A percentile compares a stretch with the other conserved stretches of the same genome.
Conservation (phyloP, 2,329 filamentous ascomycete species). For the Dactylonectria macrodidyma region DNA sequence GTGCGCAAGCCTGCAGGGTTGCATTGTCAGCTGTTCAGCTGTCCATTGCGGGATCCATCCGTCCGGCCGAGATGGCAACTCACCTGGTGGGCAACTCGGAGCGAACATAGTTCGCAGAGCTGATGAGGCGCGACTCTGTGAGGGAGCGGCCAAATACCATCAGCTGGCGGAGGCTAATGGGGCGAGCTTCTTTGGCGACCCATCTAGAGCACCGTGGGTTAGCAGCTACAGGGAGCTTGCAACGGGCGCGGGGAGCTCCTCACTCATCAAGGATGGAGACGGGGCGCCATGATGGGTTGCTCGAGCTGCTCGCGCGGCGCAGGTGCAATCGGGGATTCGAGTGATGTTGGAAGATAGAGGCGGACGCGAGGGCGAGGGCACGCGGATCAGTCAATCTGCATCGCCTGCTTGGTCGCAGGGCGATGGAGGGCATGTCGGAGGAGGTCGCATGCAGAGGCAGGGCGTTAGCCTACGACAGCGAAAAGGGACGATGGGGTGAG, state of each 20-base stretch:
- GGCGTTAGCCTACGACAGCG: neutral
- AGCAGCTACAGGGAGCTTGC: slow-evolving; percentile 27
- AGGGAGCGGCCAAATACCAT: slow-evolving; percentile 97
- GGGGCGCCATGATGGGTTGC: slow-evolving; percentile 70
- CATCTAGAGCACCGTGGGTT: slow-evolving; percentile 71
- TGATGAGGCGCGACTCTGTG: slow-evolving; percentile 89
- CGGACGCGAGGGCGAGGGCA: slow-evolving; percentile 31
- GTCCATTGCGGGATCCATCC: neutral
- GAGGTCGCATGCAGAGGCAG: slow-evolving; percentile 54
- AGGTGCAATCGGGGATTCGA: slow-evolving; percentile 33
- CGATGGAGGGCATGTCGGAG: slow-evolving; percentile 61
- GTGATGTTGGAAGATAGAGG: neutral
- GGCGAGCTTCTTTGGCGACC: slow-evolving; percentile 91
- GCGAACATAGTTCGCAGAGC: slow-evolving; percentile 97
- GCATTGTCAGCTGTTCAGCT: slow-evolving; percentile 37
- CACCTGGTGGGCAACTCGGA: slow-evolving; percentile 85
- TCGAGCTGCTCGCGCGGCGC: slow-evolving; percentile 48
- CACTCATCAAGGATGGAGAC: slow-evolving; percentile 77
- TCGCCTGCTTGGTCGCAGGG: slow-evolving; percentile 62
- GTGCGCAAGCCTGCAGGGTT: slow-evolving; percentile 80
- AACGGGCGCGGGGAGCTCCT: slow-evolving; percentile 42
- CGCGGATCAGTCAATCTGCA: slow-evolving; percentile 51
- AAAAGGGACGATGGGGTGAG: neutral
- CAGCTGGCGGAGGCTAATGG: slow-evolving; percentile 96
- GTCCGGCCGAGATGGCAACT: slow-evolving; percentile 30